Evolutionary conservation across 1,284 basidiomycete species (phyloP).

Genomic region (Hymenochaete sp.): DNA sequence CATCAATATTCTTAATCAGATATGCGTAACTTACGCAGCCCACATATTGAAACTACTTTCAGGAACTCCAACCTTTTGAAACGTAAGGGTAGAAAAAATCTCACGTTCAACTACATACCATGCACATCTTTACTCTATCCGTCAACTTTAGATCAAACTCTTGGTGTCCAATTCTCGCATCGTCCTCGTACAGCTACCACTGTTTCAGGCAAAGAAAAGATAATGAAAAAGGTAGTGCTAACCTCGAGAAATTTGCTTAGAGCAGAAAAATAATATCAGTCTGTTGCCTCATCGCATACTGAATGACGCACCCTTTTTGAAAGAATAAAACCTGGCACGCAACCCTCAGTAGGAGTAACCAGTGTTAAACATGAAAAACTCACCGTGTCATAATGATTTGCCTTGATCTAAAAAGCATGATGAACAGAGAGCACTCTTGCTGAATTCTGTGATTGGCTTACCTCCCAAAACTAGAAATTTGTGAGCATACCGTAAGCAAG

Average conservation of each 20-base stretch:
- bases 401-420: conserved; percentile 60
- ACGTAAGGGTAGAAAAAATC: neutral
- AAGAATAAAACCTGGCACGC: conserved; percentile 80
- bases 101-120: conserved; percentile 46
- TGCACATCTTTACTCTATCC: conserved; percentile 94
- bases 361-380: conserved; percentile 19
- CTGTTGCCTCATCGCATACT: neutral
- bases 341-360: too few relatives aligned
- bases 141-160: conserved; percentile 92
- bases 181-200: conserved; percentile 85
- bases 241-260: conserved; percentile 64
- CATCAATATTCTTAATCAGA: conserved; percentile 1
- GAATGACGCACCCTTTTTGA: conserved; percentile 74
- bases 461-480: conserved; percentile 80
- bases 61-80: conserved; percentile 81
- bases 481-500: conserved; percentile 5
- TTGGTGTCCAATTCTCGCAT: conserved; percentile 83
- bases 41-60: conserved; percentile 91
- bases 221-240: conserved; percentile 11
- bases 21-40: conserved; percentile 58
- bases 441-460: conserved; percentile 18
- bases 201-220: conserved; percentile 16
- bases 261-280: conserved; percentile 2
- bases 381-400: conserved; percentile 87
- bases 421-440: neutral